These are phyloP conservation scores for Cyberlindnera euphorbiae DNA, from an alignment of 805 yeast species.

Conservation along the genomic window DNA sequence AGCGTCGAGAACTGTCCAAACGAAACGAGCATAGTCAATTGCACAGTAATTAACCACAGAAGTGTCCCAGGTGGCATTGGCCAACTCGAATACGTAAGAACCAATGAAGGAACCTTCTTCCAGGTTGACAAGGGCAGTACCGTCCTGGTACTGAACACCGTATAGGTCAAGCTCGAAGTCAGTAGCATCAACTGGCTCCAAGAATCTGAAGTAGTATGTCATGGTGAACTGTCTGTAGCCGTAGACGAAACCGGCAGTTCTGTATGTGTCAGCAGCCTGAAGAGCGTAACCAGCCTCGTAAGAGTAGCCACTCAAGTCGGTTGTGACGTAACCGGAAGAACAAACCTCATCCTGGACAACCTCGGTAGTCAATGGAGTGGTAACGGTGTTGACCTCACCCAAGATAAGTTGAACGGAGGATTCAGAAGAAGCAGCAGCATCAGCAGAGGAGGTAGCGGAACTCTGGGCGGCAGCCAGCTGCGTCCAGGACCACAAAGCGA, in stretches of 20 bases:
- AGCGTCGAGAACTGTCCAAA: constrained; percentile 3
- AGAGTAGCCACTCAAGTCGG: constrained; percentile 2
- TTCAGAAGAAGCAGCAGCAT: neutral
- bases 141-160: constrained; percentile 6
- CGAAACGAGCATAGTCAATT: constrained; percentile 15
- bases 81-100: constrained; percentile 7
- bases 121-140: constrained; percentile 16
- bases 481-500: constrained; percentile 4
- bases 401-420: neutral
- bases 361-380: constrained; percentile 1
- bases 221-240: constrained; percentile 5
- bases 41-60: constrained; percentile 6
- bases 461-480: constrained; percentile 2
- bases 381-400: neutral
- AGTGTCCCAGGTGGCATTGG: constrained; percentile 1
- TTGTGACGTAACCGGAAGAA: constrained; percentile 2
- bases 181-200: constrained; percentile 9
- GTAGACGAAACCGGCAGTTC: neutral
- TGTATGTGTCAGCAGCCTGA: constrained; percentile 1
- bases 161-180: constrained; percentile 7
- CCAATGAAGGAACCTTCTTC: constrained; percentile 14
- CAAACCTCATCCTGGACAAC: constrained; percentile 2
- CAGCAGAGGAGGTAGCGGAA: neutral
- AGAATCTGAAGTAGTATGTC: constrained; percentile 16
- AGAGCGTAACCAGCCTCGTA: constrained; percentile 1